Evolutionary conservation across 2,329 filamentous ascomycete genomes (phyloP), one percentile per base, ranked within the genome.

Genomic region (Claviceps pusilla): DNA sequence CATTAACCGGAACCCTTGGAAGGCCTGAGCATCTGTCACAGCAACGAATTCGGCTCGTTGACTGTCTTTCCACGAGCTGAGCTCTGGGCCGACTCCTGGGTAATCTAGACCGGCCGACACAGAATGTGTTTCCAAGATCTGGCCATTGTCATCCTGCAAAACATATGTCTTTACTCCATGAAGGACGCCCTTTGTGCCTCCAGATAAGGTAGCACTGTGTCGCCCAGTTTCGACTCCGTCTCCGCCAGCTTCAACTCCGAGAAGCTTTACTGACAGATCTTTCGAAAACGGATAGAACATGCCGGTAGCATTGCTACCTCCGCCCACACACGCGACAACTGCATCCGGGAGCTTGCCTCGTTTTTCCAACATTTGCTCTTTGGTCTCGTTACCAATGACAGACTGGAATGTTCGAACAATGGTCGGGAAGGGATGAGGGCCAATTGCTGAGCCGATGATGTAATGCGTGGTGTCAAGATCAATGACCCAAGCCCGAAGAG

Each of bases 271-370:
- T 57, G 77, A 83, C 0, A 78, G 78, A 63, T 98, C 91, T 46
- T 89, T 82, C 58, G 86, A 78, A 73, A 98, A 98, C 52, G 93
- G 93, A 71, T 91, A 94, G 75, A 98, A 98, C 90, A 97, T 98
- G 72, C 93, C 93, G 3, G 86, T 84, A 2, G 93, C 93, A 67
- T 98, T 98, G 68, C 84, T 90, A 56, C 93, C 93, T 61, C 93
- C 93, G 54, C 93, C 93, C 12, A 98, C 93, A 65, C 93, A 98
- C 10, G 93, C 93, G 16, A 98, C 89, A 28, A 98, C 90, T 0
- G 90, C 93, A 62, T 98, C 93, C 4, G 93, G 93, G 2, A 98
- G 82, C 72, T 93, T 91, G 60, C 89, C 88, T 50, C 84, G 82
- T 69, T 87, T 82, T 66, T 85, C 82, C 58, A 82, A 75, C 85